These are phyloP conservation scores for Sarocladium brachiariae DNA, from an alignment of 2,329 filamentous ascomycete species.

Conservation along the genomic window DNA sequence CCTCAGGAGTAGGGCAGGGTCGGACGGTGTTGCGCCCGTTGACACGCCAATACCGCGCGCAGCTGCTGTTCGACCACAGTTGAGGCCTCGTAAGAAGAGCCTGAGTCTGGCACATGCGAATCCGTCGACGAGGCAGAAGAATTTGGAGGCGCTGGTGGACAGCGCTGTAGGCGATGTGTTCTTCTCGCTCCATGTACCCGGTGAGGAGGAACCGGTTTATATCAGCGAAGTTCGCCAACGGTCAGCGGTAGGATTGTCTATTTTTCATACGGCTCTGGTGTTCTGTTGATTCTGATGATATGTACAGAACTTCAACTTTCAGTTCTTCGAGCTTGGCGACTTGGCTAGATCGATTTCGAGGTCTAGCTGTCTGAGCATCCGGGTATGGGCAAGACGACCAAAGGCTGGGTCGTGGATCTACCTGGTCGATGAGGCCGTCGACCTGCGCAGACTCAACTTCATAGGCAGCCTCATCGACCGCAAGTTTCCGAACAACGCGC, in stretches of 20 bases:
- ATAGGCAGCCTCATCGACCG: constrained; percentile 66
- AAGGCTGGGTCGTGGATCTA: constrained; percentile 46
- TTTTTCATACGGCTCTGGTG: neutral
- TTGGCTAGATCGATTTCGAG: constrained; percentile 60
- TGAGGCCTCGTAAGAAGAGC: constrained; percentile 39
- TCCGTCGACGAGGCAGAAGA: constrained; percentile 57
- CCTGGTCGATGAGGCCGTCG: constrained; percentile 65
- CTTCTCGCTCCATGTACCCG: constrained; percentile 72
- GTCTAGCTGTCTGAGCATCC: constrained; percentile 56
- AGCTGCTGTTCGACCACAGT: constrained; percentile 37
- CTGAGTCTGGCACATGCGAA: constrained; percentile 40
- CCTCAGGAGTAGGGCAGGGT: too few species aligned
- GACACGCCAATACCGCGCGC: constrained; percentile 23
- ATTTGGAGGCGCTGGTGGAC: constrained; percentile 65
- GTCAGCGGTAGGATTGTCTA: constrained; percentile 49
- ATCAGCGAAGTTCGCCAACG: constrained; percentile 75
- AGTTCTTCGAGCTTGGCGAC: constrained; percentile 68
- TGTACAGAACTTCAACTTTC: constrained; percentile 73
- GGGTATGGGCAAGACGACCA: constrained; percentile 63
- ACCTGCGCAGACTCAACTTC: constrained; percentile 69
- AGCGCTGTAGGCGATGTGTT: constrained; percentile 77
- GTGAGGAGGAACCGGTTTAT: constrained; percentile 69
- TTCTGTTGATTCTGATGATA: neutral
- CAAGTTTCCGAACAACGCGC: constrained; percentile 70
- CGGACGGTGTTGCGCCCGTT: constrained; percentile 13